phyloP scores from a whole-genome alignment of 805 yeast genomes.

The Wickerhamiella sergipiensis region DNA sequence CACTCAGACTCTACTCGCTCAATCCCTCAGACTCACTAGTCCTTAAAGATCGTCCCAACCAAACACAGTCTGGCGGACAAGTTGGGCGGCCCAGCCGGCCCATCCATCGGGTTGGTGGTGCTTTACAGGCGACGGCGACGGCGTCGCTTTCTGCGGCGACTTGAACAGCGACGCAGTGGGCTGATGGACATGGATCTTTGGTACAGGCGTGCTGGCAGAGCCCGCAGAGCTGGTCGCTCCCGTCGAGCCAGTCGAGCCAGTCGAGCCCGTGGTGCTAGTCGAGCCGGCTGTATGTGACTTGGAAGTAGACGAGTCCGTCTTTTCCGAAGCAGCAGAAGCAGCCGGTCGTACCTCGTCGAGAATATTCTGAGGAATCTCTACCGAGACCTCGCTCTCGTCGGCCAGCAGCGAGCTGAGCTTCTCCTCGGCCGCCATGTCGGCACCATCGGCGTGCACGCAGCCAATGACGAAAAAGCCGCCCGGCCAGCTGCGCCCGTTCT shows the following conservation, averaged over 20 bases:
- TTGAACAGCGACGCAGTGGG: slow-evolving; percentile 6
- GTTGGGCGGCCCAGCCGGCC: slow-evolving; percentile 21
- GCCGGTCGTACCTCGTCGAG: slow-evolving; percentile 5
- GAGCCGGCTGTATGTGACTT: background rate
- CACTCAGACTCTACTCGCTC: no score
- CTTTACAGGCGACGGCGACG: background rate
- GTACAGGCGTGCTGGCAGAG: background rate
- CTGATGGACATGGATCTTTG: slow-evolving; percentile 3
- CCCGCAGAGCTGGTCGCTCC: background rate
- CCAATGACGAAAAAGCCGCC: slow-evolving; percentile 43
- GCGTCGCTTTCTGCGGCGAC: background rate
- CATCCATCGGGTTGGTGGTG: slow-evolving; percentile 14
- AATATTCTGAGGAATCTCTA: background rate
- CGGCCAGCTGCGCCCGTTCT: slow-evolving; percentile 60
- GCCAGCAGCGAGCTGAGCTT: slow-evolving; percentile 10
- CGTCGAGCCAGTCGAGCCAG: background rate
- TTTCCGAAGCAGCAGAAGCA: no score
- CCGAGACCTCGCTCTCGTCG: slow-evolving; percentile 11
- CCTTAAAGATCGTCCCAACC: slow-evolving; percentile 42
- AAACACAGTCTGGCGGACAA: slow-evolving; percentile 36
- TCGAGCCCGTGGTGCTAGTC: no score
- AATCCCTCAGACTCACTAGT: no score
- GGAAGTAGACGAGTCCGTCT: no score
- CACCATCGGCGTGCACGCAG: slow-evolving; percentile 38
- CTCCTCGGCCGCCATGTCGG: slow-evolving; percentile 3